Evolutionary conservation across 2,329 filamentous ascomycete genomes (phyloP).

Genomic region (Neonectria faginata): DNA sequence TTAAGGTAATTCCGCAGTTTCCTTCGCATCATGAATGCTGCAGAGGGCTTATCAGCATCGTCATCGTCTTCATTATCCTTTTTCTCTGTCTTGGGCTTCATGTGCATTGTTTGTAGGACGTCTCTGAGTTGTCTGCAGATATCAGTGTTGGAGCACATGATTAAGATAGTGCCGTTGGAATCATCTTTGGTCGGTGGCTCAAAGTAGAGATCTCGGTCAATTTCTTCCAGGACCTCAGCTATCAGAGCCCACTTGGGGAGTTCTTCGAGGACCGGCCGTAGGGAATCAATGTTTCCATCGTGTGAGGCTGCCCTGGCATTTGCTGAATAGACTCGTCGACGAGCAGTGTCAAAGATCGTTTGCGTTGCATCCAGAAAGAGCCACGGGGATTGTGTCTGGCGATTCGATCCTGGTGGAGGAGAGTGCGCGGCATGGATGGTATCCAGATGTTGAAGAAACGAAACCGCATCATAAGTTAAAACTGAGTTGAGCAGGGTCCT

Average conservation of each 20-base stretch:
- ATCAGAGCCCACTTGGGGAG: conserved; percentile 93
- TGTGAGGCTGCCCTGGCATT: conserved; percentile 65
- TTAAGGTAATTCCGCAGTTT: conserved; percentile 86
- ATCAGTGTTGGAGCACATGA: conserved; percentile 92
- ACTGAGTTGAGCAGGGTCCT: conserved; percentile 85
- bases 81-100: conserved; percentile 66
- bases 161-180: conserved; percentile 90
- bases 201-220: conserved; percentile 89
- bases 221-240: conserved; percentile 91
- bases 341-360: conserved; percentile 91
- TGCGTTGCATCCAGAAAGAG: conserved; percentile 95
- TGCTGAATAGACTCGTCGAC: conserved; percentile 85
- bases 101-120: conserved; percentile 90
- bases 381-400: conserved; percentile 94
- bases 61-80: conserved; percentile 57
- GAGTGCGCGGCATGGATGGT: conserved; percentile 93
- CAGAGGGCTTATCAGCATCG: conserved; percentile 75
- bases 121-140: conserved; percentile 91
- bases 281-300: conserved; percentile 65
- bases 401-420: conserved; percentile 86
- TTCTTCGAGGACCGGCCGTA: conserved; percentile 89
- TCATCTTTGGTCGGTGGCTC: conserved; percentile 82
- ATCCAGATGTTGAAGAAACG: conserved; percentile 92
- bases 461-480: conserved; percentile 88
- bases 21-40: conserved; percentile 88